These are phyloP conservation scores for Candolleomyces efflorescens DNA, from an alignment of 768 basidiomycete species.

Conservation along the genomic window DNA sequence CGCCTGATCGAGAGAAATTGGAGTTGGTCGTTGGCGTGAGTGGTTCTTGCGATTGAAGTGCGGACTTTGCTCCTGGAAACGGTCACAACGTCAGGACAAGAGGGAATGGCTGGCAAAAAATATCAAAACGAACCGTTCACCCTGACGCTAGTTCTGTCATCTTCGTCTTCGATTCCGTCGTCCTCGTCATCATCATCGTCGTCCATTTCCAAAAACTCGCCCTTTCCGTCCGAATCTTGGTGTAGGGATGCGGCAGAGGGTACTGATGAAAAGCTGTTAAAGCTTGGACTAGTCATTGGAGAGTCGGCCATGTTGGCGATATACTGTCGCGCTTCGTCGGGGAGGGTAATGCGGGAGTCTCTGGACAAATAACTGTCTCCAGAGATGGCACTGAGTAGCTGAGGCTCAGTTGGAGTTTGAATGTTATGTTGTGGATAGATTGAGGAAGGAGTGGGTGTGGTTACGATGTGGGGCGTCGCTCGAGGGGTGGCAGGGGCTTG, in stretches of 20 bases:
- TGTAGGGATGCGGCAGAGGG: conserved; percentile 15
- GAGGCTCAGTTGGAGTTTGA: conserved; percentile 16
- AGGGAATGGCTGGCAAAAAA: background rate
- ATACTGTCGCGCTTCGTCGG: conserved; percentile 74
- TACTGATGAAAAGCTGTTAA: conserved; percentile 29
- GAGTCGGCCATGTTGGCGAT: conserved; percentile 67
- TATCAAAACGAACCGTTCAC: background rate
- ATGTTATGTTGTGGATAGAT: conserved; percentile 16
- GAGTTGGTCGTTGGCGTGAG: conserved; percentile 4
- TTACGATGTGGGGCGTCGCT: background rate
- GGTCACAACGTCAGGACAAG: background rate
- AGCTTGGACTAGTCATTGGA: conserved; percentile 50
- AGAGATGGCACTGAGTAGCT: conserved; percentile 28
- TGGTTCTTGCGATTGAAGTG: conserved; percentile 8
- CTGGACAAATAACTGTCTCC: conserved; percentile 43
- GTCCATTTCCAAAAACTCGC: conserved; percentile 67
- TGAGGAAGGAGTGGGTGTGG: conserved; percentile 14
- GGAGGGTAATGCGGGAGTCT: conserved; percentile 65
- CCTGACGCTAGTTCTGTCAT: conserved; percentile 21
- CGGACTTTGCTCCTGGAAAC: background rate
- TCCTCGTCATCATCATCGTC: conserved; percentile 46
- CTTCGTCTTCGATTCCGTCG: conserved; percentile 33
- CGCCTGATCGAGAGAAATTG: conserved; percentile 1
- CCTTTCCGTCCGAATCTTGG: conserved; percentile 20
- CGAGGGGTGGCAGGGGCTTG: background rate